phyloP scores from a whole-genome alignment of 2,329 filamentous ascomycete genomes.

The Rutstroemia sp. region DNA sequence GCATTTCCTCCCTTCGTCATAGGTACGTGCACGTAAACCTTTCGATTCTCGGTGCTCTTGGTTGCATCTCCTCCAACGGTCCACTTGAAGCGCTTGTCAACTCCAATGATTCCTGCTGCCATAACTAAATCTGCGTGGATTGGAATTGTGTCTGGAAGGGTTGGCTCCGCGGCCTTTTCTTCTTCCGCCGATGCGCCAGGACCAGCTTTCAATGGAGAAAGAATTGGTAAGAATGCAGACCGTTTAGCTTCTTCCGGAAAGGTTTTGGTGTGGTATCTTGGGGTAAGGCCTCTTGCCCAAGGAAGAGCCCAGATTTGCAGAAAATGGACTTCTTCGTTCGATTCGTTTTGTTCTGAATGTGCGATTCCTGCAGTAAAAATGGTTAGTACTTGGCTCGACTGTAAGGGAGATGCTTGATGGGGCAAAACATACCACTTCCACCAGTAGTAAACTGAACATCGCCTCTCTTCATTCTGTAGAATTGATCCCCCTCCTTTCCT shows the following conservation, averaged over 20 bases:
- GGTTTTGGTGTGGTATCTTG: conserved; percentile 67
- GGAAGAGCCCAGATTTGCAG: conserved; percentile 85
- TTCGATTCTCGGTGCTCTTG: conserved; percentile 49
- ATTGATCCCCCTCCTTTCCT: conserved; percentile 47
- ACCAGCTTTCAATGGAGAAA: conserved; percentile 67
- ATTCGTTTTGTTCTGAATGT: conserved; percentile 78
- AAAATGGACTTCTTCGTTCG: conserved; percentile 67
- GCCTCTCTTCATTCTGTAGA: conserved; percentile 65
- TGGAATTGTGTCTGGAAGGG: conserved; percentile 62
- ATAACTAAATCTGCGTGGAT: conserved; percentile 81
- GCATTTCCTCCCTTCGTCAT: conserved; percentile 72
- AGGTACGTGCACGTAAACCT: conserved; percentile 73
- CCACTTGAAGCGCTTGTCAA: conserved; percentile 62
- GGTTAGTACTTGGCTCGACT: conserved; percentile 13
- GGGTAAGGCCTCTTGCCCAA: conserved; percentile 64
- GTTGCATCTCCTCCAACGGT: conserved; percentile 52
- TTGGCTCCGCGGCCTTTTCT: conserved; percentile 57
- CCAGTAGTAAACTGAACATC: conserved; percentile 88
- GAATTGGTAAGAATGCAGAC: conserved; percentile 63
- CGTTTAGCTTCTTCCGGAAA: conserved; percentile 69
- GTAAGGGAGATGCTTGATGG: background rate
- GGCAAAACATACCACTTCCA: conserved; percentile 52
- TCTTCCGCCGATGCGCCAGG: conserved; percentile 51
- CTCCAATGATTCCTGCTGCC: conserved; percentile 66
- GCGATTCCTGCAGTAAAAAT: conserved; percentile 47